A percentile compares a stretch with the other conserved stretches of the same genome.
Evolutionary conservation across 306 rosid genomes (phyloP).

Genomic region (Lablab purpureus): DNA sequence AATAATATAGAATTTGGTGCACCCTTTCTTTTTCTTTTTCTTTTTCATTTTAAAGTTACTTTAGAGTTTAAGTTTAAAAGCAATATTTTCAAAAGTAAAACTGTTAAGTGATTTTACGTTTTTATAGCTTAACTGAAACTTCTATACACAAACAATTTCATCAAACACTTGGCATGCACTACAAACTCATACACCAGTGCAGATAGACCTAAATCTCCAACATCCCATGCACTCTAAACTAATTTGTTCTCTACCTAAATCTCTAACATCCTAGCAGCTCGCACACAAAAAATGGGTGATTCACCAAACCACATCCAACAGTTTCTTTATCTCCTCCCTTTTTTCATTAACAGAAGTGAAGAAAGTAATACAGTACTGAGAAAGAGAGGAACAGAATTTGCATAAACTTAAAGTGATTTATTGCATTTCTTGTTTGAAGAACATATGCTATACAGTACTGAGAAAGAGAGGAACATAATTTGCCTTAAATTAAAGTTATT

Average conservation of each 20-base stretch:
- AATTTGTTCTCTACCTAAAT: not conserved
- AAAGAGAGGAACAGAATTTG: too few relatives aligned
- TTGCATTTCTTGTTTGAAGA: too few relatives aligned
- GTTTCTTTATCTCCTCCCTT: not conserved
- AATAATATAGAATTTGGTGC: not conserved
- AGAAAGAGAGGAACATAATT: too few relatives aligned
- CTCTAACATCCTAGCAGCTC: not conserved
- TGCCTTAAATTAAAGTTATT: too few relatives aligned
- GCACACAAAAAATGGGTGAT: not conserved
- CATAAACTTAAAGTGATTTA: too few relatives aligned
- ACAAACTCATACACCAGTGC: not conserved
- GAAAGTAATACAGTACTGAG: too few relatives aligned
- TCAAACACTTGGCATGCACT: not conserved
- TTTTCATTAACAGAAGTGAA: not conserved
- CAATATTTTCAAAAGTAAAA: not conserved
- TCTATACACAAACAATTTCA: not conserved
- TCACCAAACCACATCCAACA: not conserved
- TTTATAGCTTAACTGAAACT: conserved; percentile 1
- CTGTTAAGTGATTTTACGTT: not conserved
- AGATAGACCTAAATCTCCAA: not conserved
- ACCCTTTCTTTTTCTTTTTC: not conserved
- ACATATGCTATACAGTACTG: too few relatives aligned
- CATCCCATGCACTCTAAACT: not conserved
- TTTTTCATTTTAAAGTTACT: conserved; percentile 1
- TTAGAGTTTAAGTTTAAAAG: not conserved